Evolutionary conservation across 2,329 filamentous ascomycete species (phyloP).

Genomic region (Neodidymelliopsis sp.): DNA sequence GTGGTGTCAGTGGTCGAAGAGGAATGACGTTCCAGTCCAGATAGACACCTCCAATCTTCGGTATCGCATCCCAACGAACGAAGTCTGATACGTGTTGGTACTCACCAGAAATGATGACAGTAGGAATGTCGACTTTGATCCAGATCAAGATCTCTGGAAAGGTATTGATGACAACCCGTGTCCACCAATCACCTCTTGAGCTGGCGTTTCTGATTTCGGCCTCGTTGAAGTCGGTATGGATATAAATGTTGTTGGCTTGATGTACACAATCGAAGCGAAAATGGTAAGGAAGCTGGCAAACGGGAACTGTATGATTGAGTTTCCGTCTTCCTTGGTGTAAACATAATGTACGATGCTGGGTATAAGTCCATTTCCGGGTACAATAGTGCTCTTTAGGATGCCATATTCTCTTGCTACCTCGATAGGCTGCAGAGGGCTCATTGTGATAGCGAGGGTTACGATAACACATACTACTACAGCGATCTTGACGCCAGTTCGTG

Average conservation of each 20-base stretch:
- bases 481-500: constrained; percentile 11
- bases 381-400: background rate
- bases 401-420: constrained; percentile 1
- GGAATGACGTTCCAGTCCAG: constrained; percentile 30
- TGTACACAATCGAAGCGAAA: constrained; percentile 23
- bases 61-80: constrained; percentile 25
- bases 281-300: constrained; percentile 25
- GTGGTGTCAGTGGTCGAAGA: constrained; percentile 17
- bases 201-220: constrained; percentile 21
- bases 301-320: constrained; percentile 17
- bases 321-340: constrained; percentile 22
- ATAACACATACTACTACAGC: constrained; percentile 6
- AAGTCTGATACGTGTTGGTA: constrained; percentile 26
- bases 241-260: constrained; percentile 28
- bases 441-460: constrained; percentile 1
- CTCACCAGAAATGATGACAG: constrained; percentile 18
- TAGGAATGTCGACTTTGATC: constrained; percentile 18
- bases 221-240: constrained; percentile 32
- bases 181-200: constrained; percentile 21
- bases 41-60: constrained; percentile 26
- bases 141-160: constrained; percentile 23
- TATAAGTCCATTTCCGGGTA: constrained; percentile 13
- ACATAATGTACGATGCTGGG: constrained; percentile 31
- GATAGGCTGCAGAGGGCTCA: constrained; percentile 3
- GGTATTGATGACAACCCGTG: constrained; percentile 25